Conservation (phyloP, 441 rosid species). For the Populus tomentosa region DNA sequence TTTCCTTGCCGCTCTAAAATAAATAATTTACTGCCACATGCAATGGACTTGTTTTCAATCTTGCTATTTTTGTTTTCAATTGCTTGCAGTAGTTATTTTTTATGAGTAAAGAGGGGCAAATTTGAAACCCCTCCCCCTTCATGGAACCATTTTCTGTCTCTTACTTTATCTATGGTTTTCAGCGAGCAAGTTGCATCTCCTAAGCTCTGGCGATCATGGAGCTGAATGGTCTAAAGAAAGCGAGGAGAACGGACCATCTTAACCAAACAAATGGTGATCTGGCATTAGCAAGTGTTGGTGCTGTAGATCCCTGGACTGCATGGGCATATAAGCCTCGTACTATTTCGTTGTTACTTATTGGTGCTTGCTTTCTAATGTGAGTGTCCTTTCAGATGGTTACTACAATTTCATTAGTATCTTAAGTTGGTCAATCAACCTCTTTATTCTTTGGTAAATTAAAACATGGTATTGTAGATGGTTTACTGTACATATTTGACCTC, state of each 20-base stretch:
- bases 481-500: background rate
- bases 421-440: background rate
- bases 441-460: background rate
- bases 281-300: conserved; percentile 27
- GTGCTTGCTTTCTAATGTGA: conserved; percentile 96
- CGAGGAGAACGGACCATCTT: conserved; percentile 41
- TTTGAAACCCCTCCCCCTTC: background rate
- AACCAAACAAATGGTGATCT: conserved; percentile 52
- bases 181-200: conserved; percentile 22
- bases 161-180: conserved; percentile 10
- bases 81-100: background rate
- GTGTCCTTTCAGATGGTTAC: conserved; percentile 16
- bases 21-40: background rate
- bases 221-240: conserved; percentile 52
- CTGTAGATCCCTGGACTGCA: conserved; percentile 99
- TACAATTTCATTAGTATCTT: conserved; percentile 1
- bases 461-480: background rate
- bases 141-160: background rate
- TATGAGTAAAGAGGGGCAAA: background rate
- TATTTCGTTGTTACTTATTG: conserved; percentile 77
- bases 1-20: background rate
- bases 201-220: conserved; percentile 46
- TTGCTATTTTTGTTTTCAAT: background rate
- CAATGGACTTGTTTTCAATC: background rate
- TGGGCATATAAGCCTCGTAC: conserved; percentile 99